A percentile compares a stretch with the other conserved stretches of the same genome.
Evolutionary conservation across 2,329 filamentous ascomycete species (phyloP).

Genomic region (Stagonosporopsis chrysanthemi): DNA sequence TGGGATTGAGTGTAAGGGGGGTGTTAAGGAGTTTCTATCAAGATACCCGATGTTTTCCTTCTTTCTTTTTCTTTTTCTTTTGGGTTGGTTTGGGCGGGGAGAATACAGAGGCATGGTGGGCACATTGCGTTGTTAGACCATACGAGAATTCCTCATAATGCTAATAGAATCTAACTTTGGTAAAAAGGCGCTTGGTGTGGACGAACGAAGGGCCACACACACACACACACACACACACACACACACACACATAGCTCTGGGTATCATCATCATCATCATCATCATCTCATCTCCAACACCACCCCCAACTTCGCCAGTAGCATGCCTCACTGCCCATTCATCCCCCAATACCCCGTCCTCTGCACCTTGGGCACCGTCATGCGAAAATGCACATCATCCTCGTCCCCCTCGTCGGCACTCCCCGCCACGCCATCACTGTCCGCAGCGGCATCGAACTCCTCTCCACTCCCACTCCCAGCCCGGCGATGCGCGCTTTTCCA

Average conservation of each 20-base stretch:
- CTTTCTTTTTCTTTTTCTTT: too few relatives aligned
- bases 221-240: too few relatives aligned
- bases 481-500: slow-evolving; percentile 53
- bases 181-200: too few relatives aligned
- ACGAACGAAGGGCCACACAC: too few relatives aligned
- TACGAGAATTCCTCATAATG: too few relatives aligned
- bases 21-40: slow-evolving; percentile 6
- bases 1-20: too few relatives aligned
- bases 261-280: too few relatives aligned
- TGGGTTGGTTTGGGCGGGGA: neutral
- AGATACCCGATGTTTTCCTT: slow-evolving; percentile 15
- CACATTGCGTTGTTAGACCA: too few relatives aligned
- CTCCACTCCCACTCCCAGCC: slow-evolving; percentile 51
- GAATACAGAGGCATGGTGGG: neutral
- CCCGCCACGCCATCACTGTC: slow-evolving; percentile 26
- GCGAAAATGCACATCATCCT: slow-evolving; percentile 40
- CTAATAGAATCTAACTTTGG: too few relatives aligned
- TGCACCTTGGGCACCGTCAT: slow-evolving; percentile 37
- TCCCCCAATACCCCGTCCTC: slow-evolving; percentile 38
- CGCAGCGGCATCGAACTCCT: slow-evolving; percentile 43
- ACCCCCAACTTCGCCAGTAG: too few relatives aligned
- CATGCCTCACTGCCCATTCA: slow-evolving; percentile 24
- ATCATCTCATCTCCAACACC: too few relatives aligned
- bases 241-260: too few relatives aligned
- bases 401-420: slow-evolving; percentile 37